Evolutionary conservation across 495 filamentous ascomycete genomes (phyloP).

Genomic region (Neurospora tetraspora): DNA sequence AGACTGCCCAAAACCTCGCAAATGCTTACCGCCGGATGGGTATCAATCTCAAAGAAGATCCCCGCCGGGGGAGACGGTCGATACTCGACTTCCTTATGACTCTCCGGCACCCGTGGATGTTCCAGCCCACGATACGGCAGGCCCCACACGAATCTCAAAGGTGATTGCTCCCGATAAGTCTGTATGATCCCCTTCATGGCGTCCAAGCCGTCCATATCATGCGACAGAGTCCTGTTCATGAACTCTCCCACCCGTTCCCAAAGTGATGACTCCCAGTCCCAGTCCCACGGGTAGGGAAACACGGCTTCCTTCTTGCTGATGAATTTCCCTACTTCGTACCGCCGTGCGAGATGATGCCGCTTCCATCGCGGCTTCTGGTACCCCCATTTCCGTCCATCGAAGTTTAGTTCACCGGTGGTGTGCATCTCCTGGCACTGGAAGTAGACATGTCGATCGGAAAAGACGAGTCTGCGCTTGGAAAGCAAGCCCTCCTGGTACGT

Average conservation of each 20-base stretch:
- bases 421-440: conserved; percentile 25
- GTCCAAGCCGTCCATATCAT: background rate
- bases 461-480: conserved; percentile 12
- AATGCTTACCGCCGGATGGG: background rate
- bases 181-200: background rate
- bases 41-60: background rate
- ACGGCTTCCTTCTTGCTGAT: background rate
- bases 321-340: background rate
- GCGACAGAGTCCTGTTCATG: background rate
- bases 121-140: background rate
- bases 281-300: background rate
- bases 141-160: background rate
- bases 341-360: background rate
- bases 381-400: background rate
- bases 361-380: background rate
- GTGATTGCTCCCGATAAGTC: background rate
- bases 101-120: background rate
- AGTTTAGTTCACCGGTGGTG: background rate
- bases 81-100: background rate
- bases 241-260: background rate
- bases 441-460: conserved; percentile 21
- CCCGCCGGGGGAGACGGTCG: background rate
- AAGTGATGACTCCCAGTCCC: background rate
- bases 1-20: background rate
- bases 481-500: conserved; percentile 33